phyloP scores from a whole-genome alignment of 495 filamentous ascomycete genomes.

The Daldinia loculata region DNA sequence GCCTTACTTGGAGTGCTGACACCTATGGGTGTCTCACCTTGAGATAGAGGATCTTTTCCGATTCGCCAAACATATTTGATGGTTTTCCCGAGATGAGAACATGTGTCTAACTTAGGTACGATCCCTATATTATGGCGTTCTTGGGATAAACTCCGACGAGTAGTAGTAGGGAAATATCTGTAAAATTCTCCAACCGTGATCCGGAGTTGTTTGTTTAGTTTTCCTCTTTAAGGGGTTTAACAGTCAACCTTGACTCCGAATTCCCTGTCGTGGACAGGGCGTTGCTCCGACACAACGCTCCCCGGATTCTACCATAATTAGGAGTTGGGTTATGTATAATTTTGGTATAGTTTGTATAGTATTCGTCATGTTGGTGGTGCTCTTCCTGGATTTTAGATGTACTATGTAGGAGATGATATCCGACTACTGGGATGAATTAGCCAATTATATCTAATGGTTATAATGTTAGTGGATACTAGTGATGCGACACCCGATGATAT shows the following conservation, averaged over 20 bases:
- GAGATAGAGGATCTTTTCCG: constrained; percentile 26
- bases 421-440: constrained; percentile 29
- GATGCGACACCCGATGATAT: constrained; percentile 32
- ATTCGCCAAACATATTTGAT: constrained; percentile 22
- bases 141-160: constrained; percentile 29
- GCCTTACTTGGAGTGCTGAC: constrained; percentile 25
- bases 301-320: constrained; percentile 9
- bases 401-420: constrained; percentile 28
- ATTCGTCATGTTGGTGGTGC: constrained; percentile 5
- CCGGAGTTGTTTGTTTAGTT: constrained; percentile 30
- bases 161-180: background rate
- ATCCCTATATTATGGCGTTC: constrained; percentile 10
- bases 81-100: constrained; percentile 11
- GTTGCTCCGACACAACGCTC: constrained; percentile 26
- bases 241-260: constrained; percentile 30
- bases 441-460: constrained; percentile 30
- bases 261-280: constrained; percentile 37
- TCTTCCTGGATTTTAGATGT: constrained; percentile 22
- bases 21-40: constrained; percentile 12
- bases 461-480: constrained; percentile 17
- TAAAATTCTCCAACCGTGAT: constrained; percentile 16
- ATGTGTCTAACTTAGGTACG: constrained; percentile 17
- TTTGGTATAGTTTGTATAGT: background rate
- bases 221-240: constrained; percentile 33
- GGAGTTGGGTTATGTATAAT: constrained; percentile 1